phyloP scores from a whole-genome alignment of 116 monocot genomes.

The Posidonia oceanica region DNA sequence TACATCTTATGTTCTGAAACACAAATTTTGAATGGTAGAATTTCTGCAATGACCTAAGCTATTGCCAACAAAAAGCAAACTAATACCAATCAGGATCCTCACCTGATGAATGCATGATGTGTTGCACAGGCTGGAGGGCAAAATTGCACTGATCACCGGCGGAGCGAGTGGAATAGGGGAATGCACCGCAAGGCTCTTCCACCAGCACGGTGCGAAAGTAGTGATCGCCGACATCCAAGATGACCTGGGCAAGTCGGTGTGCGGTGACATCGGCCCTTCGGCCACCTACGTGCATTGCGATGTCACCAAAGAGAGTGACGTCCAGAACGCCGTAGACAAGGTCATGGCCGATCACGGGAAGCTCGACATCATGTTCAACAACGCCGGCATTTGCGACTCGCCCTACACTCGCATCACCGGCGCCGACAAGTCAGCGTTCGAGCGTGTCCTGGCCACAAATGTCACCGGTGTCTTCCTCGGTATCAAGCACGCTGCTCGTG shows the following conservation, averaged over 20 bases:
- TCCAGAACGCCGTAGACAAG: conserved; percentile 32
- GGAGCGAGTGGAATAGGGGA: conserved; percentile 9
- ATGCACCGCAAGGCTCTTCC: conserved; percentile 8
- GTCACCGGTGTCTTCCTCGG: conserved; percentile 12
- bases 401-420: conserved; percentile 20
- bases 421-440: neutral
- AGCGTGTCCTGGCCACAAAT: conserved; percentile 5
- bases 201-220: conserved; percentile 12
- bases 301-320: conserved; percentile 36
- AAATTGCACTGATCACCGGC: conserved; percentile 16
- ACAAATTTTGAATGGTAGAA: too few relatives aligned
- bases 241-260: conserved; percentile 25
- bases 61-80: too few relatives aligned
- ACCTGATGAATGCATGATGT: too few relatives aligned
- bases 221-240: conserved; percentile 30
- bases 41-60: too few relatives aligned
- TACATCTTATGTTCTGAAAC: too few relatives aligned
- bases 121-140: conserved; percentile 11
- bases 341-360: conserved; percentile 25
- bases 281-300: conserved; percentile 45
- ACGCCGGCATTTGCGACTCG: conserved; percentile 21
- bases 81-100: too few relatives aligned
- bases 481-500: conserved; percentile 42
- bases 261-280: conserved; percentile 22
- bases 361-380: conserved; percentile 75